Conservation (phyloP, 2,329 filamentous ascomycete genomes). For the Dactylellina parvicollis region DNA sequence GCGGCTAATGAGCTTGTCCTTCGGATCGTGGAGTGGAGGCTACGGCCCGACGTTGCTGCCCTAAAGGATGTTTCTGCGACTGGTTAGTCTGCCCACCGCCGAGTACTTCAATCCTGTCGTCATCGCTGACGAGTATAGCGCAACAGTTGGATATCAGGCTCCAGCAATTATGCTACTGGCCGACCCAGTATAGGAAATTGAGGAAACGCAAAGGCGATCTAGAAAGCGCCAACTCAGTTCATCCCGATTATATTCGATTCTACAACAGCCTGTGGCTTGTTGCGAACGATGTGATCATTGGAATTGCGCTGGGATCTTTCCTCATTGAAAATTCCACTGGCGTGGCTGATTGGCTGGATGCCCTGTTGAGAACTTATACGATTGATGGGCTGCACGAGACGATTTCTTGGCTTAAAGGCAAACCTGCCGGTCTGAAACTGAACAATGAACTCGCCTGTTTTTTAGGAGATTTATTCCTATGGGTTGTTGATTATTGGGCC, state of each 20-base stretch:
- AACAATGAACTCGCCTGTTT: conserved; percentile 95
- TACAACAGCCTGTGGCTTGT: conserved; percentile 99
- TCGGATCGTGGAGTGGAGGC: conserved; percentile 82
- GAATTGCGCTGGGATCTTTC: conserved; percentile 93
- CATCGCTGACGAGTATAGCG: conserved; percentile 63
- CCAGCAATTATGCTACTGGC: conserved; percentile 99
- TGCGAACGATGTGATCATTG: conserved; percentile 97
- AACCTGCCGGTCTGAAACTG: conserved; percentile 92
- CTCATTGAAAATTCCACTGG: conserved; percentile 93
- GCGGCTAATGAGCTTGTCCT: conserved; percentile 82
- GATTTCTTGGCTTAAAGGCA: conserved; percentile 95
- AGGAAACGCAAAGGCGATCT: conserved; percentile 90
- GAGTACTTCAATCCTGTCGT: conserved; percentile 10
- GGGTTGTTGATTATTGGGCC: conserved; percentile 99
- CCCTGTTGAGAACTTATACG: conserved; percentile 80
- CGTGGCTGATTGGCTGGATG: conserved; percentile 74
- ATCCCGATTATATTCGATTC: conserved; percentile 98
- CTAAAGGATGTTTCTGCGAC: conserved; percentile 96
- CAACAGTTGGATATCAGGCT: conserved; percentile 97
- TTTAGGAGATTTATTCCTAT: conserved; percentile 91
- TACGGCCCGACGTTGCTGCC: conserved; percentile 79
- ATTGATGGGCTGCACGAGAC: conserved; percentile 87
- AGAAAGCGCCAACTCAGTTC: conserved; percentile 93
- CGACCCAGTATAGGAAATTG: conserved; percentile 91
- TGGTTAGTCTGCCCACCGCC: conserved; percentile 52